Evolutionary conservation across 345 rosid genomes (phyloP), one percentile per base, ranked within the genome.

Genomic region (Orychophragmus violaceus): DNA sequence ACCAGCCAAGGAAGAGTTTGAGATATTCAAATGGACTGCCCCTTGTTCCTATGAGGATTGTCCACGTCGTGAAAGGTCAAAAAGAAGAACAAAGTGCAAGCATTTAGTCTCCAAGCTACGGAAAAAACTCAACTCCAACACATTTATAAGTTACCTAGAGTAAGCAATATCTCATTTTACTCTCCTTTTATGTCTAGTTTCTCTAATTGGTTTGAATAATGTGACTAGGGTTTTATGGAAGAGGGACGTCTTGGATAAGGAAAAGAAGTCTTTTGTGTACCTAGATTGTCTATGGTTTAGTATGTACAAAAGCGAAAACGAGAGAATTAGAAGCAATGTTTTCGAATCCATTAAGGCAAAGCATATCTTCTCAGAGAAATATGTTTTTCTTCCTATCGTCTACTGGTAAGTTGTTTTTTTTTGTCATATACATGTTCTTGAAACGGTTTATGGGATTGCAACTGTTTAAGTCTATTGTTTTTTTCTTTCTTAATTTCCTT

Each of bases 331-430:
- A 62, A 76, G 25, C 29, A 79, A 54, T 60, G 85, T 84, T 64
- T 71, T 88, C 44, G 35, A 72, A 21, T 86, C 85, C 80, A 78
- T 88, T 45, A 81, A 80, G 80, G 53, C 37, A 51, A 79, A 78
- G 72, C 65, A 81, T 32, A 84, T 88, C 30, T 88, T 88, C 72
- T 72, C 71, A 0, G 86, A 81, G 77, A 76, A 79, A 76, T 88
- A 81, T 54, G 96, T 88, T 32, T 61, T 88, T 65, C 82, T 88
- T 78, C 96, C 92, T 5, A 77, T 88, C 13, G 89, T 86, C 62
- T 71, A 63, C 72, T 84, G 96, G 96, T 86, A 14, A 59, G 80
- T 44, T 41, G 0, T 0, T 55, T 13, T n/a, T 37, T 13, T 7
- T 36, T 12, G 10, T n/a, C 23, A 3, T 67, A 21, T 67, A 21